Evolutionary conservation across 2,329 filamentous ascomycete species (phyloP), one percentile per base, ranked within the genome.

Genomic region (Helicocarpus griseus): DNA sequence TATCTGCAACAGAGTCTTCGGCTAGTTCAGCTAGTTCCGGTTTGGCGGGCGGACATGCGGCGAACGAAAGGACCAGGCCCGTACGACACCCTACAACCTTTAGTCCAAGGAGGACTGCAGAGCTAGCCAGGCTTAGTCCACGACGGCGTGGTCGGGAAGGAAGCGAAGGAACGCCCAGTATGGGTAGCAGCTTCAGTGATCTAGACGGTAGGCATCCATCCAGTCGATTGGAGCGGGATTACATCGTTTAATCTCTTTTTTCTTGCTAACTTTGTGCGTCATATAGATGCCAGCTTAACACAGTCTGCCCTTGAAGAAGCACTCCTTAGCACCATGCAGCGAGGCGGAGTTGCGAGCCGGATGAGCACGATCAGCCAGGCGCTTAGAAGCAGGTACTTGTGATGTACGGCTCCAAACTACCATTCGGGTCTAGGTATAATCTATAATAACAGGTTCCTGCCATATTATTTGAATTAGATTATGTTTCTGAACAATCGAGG

Each of bases 171-270:
- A 78, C 76, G 8, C 78, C 78, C 2, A 81, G 78, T 55, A 82
- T 82, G 77, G 81, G 81, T 0, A 83, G 80, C 55, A 83, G 79
- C 51, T 84, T 83, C 58, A 82, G 79, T 57, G 81, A 84, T 63
- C 68, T 85, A 33, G 81, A 84, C 61, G 79, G 79, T 78, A 66
- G 52, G 5, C 28, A 4, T 9, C 14, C 29, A n/a, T 31, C 24
- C 9, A 31, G 29, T 31, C 29, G 29, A 13, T 17, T 14, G 8
- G 13, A 41, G 17, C 8, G 19, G 29, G 5, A 17, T 28, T 11
- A 17, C 4, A 1, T 11, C 14, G 4, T 44, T 44, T 5, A 19
- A 5, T n/a, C 22, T 9, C 26, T 9, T 7, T 14, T 48, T 11
- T 35, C 24, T 31, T 17, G 49, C 14, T 52, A 51, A 53, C 49